Evolutionary conservation across 2,329 filamentous ascomycete species (phyloP), one percentile per base, ranked within the genome.

Genomic region (Fusarium palustre): DNA sequence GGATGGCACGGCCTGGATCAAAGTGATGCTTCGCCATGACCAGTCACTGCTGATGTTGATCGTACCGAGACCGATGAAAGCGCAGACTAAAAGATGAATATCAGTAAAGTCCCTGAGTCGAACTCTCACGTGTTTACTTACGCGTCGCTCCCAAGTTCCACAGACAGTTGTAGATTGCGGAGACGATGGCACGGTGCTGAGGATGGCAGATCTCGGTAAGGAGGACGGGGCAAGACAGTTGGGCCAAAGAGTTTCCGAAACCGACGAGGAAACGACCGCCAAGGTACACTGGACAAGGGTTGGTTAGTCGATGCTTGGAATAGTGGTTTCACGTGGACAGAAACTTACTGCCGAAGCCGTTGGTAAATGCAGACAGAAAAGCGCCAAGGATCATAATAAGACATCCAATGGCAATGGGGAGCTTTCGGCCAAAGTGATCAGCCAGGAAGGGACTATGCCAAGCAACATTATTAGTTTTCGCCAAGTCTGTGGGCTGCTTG

Each of bases 131-230:
- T n/a, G 4, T 69, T 69, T 59, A 78, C 76, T 70, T 13, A 84
- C 76, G 20, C 2, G 60, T 64, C 18, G 82, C 81, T 41, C 87
- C 88, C 52, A 88, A 74, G 75, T 90, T 90, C 88, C 88, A 92
- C 55, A 91, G 77, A 67, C 87, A 90, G 78, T 91, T 91, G 79
- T 91, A 91, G 59, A 91, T 83, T 18, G 89, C 84, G 0, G 88
- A 91, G 54, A 91, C 83, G 20, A 85, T 86, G 30, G 85, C 89
- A 74, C 89, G 87, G 75, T 92, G 89, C 75, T 91, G 89, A 30
- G 89, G 89, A 73, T 91, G 89, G 79, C 86, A 88, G 65, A 91
- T 85, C 80, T 91, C 90, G 9, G 87, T 88, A 12, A 91, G 82
- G 6, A 91, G 82, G 42, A 91, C 81, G 3, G 89, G 89, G 20